These are phyloP conservation scores for Exophiala oligosperma DNA, from an alignment of 2,329 filamentous ascomycete genomes.

Conservation along the genomic window DNA sequence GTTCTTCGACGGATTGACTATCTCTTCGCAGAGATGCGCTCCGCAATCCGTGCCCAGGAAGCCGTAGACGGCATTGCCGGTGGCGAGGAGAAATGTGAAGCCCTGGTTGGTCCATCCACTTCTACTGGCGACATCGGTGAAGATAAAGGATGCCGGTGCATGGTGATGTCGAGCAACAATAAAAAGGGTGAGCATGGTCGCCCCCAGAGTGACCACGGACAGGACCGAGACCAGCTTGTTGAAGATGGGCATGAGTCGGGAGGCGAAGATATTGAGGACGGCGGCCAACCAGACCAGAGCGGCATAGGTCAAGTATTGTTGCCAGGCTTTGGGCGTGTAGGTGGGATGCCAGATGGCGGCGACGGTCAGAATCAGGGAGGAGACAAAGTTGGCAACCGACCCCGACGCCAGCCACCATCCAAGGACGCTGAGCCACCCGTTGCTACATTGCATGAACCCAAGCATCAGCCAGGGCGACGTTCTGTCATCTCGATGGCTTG, in stretches of 20 bases:
- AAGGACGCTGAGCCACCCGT: constrained; percentile 3
- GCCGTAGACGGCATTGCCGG: constrained; percentile 29
- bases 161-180: constrained; percentile 1
- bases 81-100: constrained; percentile 46
- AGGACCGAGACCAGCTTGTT: constrained; percentile 11
- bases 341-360: constrained; percentile 1
- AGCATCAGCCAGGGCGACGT: background rate
- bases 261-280: constrained; percentile 10
- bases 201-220: constrained; percentile 11
- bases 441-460: background rate
- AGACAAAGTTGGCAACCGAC: constrained; percentile 9
- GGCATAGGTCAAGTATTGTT: constrained; percentile 15
- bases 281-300: constrained; percentile 10
- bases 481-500: too few species aligned
- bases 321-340: constrained; percentile 5
- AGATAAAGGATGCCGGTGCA: constrained; percentile 39
- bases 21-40: constrained; percentile 35
- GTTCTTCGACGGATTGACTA: constrained; percentile 35
- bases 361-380: constrained; percentile 7
- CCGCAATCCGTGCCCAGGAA: constrained; percentile 28
- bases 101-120: constrained; percentile 46
- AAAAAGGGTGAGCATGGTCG: constrained; percentile 25
- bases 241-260: constrained; percentile 8
- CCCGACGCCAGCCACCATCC: constrained; percentile 10
- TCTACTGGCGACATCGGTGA: constrained; percentile 44